Conservation (phyloP, 1,284 basidiomycete species). For the Leucoagaricus sp. region DNA sequence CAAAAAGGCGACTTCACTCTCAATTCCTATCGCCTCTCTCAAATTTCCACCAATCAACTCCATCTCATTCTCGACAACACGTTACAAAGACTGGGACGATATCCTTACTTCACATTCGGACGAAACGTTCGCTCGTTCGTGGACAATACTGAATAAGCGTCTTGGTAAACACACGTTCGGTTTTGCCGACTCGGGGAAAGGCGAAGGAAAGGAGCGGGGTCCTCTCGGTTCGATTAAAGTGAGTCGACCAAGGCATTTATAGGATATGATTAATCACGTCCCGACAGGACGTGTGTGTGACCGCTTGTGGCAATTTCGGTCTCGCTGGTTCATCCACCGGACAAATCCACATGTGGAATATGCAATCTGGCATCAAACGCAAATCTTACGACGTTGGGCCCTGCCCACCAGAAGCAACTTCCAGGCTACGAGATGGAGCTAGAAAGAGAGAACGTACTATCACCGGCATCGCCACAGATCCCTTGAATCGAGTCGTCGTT, state of each 20-base stretch:
- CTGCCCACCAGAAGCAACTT: conserved; percentile 54
- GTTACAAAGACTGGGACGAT: conserved; percentile 97
- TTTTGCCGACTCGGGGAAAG: conserved; percentile 46
- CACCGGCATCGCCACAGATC: conserved; percentile 85
- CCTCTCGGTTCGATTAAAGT: conserved; percentile 67
- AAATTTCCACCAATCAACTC: conserved; percentile 82
- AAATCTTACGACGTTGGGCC: conserved; percentile 73
- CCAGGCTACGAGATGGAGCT: conserved; percentile 38
- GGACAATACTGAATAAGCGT: conserved; percentile 84
- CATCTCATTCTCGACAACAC: conserved; percentile 77
- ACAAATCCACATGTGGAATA: conserved; percentile 87
- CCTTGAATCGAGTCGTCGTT: conserved; percentile 81
- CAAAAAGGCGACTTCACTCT: conserved; percentile 83
- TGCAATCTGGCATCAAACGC: conserved; percentile 92
- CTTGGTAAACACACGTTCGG: conserved; percentile 75
- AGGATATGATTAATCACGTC: neutral
- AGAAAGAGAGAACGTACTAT: conserved; percentile 64
- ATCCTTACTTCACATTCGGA: conserved; percentile 89
- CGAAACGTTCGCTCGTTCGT: conserved; percentile 80
- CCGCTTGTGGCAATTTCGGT: conserved; percentile 96
- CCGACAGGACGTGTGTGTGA: conserved; percentile 80
- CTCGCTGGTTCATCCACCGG: conserved; percentile 83
- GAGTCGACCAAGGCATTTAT: conserved; percentile 21
- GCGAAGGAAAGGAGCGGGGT: conserved; percentile 45
- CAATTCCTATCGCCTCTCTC: conserved; percentile 77